phyloP scores from a whole-genome alignment of 257 asterid genomes.

The Leonotis leonurus region DNA sequence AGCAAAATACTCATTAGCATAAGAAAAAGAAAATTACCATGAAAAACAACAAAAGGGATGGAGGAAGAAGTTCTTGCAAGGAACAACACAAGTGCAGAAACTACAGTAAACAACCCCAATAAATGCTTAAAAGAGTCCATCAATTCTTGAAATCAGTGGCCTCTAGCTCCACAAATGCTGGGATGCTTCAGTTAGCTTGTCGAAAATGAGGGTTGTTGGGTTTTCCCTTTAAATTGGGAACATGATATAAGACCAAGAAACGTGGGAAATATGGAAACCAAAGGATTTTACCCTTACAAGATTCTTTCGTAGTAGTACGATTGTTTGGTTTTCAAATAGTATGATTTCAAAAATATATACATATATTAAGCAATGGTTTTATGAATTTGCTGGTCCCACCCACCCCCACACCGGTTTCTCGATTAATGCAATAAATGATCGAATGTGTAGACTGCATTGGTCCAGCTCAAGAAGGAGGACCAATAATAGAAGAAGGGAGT shows the following conservation, averaged over 20 bases:
- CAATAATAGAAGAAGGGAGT: neutral
- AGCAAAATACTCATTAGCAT: neutral
- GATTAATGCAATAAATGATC: too few species aligned
- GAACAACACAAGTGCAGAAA: conserved; percentile 13
- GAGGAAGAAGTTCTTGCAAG: conserved; percentile 35
- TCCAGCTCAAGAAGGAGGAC: neutral
- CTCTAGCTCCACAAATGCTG: neutral
- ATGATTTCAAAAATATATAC: too few species aligned
- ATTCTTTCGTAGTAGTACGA: neutral
- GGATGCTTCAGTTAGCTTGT: neutral
- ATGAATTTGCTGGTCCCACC: too few species aligned
- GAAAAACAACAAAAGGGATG: conserved; percentile 76
- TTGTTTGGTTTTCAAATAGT: too few species aligned
- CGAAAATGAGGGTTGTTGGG: neutral
- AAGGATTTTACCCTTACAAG: neutral
- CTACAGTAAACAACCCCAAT: neutral
- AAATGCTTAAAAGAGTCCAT: conserved; percentile 25
- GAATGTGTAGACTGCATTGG: neutral
- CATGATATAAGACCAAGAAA: neutral
- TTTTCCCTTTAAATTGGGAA: neutral
- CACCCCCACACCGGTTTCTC: too few species aligned
- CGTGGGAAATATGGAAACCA: conserved; percentile 7
- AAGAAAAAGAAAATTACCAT: conserved; percentile 38
- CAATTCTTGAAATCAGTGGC: conserved; percentile 12
- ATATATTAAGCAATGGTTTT: too few species aligned